Evolutionary conservation across 192 early-diverging fungal genomes (phyloP), one percentile per base, ranked within the genome.

Genomic region (Rhizophagus sp.): DNA sequence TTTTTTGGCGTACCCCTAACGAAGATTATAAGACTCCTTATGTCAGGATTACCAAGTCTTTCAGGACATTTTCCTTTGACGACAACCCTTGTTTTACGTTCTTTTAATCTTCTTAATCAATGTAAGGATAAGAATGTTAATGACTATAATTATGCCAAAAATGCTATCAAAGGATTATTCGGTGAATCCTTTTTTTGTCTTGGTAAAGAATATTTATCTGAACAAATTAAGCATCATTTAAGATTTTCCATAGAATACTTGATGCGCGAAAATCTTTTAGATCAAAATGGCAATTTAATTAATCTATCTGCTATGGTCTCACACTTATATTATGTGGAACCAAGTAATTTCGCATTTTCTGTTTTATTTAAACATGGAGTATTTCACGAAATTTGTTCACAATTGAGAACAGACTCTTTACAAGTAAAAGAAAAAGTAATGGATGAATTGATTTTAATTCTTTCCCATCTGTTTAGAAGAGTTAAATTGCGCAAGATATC

Each of bases 201-300:
- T 33, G 82, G 86, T 44, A 44, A 71, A n/a, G 70, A 84, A 79
- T 57, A 72, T 79, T 66, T 81, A n/a, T 73, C 79, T 9, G 67
- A 52, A 30, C 83, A 87, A 74, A 80, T 87, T 65, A 73, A 75
- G 50, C 81, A 87, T 72, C 82, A 87, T 41, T 69, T 87, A 47
- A 64, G 82, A 17, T 87, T 84, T 73, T 86, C 86, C 1, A 81
- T 87, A 49, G 85, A 87, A 62, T 87, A 87, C 66, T 62, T 87
- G 30, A 69, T 34, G 24, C 33, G 81, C n/a, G 63, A 62, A 30
- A 84, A 78, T 68, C 30, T 87, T 33, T 52, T 87, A 17, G 68
- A 65, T 66, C 47, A 27, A 22, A 30, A 39, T 7, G 83, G 83
- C 6, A 30, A 39, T 15, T 73, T 82, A 0, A 62, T 82, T 4